A percentile compares a stretch with the other conserved stretches of the same genome.
phyloP scores from a whole-genome alignment of 2,329 filamentous ascomycete genomes.

The Helotiales sp. region DNA sequence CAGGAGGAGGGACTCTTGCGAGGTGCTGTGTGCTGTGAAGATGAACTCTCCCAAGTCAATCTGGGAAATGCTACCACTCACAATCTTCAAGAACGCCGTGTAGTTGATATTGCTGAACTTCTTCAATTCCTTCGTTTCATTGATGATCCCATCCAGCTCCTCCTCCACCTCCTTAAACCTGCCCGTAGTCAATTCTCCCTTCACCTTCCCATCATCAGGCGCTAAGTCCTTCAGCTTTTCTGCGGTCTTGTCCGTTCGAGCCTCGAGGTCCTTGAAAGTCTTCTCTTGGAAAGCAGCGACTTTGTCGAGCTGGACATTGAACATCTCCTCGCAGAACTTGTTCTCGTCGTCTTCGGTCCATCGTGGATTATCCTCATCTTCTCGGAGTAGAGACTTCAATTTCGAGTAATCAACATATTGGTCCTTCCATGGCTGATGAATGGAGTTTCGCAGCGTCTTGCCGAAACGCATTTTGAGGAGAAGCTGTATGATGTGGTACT shows the following conservation, averaged over 20 bases:
- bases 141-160: constrained; percentile 85
- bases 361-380: constrained; percentile 59
- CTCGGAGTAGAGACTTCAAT: constrained; percentile 85
- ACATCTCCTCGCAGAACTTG: constrained; percentile 89
- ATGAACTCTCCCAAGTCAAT: neutral
- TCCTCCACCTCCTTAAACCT: constrained; percentile 69
- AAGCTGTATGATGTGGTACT: neutral
- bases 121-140: constrained; percentile 89
- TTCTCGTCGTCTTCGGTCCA: constrained; percentile 97
- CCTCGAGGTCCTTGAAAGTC: constrained; percentile 61
- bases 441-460: constrained; percentile 75
- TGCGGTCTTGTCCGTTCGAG: constrained; percentile 55
- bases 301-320: constrained; percentile 94
- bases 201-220: constrained; percentile 56
- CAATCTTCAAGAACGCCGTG: constrained; percentile 95
- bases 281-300: constrained; percentile 86
- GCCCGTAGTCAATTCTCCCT: constrained; percentile 48
- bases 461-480: constrained; percentile 79
- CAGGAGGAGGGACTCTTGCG: too few relatives aligned
- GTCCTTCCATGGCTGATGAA: constrained; percentile 86
- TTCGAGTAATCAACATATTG: constrained; percentile 95
- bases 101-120: constrained; percentile 97
- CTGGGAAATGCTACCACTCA: constrained; percentile 38
- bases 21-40: too few relatives aligned
- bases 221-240: constrained; percentile 78